These are phyloP conservation scores for Penicillium sp. DNA, from an alignment of 2,329 filamentous ascomycete species.

Conservation along the genomic window DNA sequence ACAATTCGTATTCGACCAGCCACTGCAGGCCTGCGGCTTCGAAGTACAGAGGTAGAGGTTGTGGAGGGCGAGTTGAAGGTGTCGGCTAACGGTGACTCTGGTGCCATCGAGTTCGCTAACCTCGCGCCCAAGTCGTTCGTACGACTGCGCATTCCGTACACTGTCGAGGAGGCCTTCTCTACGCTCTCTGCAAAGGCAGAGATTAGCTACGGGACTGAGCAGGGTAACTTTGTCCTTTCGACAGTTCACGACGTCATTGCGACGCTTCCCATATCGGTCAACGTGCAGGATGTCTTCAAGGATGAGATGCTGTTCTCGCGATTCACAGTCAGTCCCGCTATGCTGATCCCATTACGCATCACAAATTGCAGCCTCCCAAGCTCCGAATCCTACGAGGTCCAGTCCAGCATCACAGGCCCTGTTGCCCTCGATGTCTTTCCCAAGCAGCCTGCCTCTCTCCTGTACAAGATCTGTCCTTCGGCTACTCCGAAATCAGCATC, in stretches of 20 bases:
- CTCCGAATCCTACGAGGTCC: slow-evolving; percentile 59
- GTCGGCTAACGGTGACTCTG: slow-evolving; percentile 41
- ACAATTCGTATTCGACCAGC: slow-evolving; percentile 53
- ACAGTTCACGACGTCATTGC: slow-evolving; percentile 62
- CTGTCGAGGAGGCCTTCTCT: slow-evolving; percentile 68
- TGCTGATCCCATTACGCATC: slow-evolving; percentile 66
- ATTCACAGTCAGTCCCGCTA: slow-evolving; percentile 84
- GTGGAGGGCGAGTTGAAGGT: slow-evolving; percentile 42
- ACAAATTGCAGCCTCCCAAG: slow-evolving; percentile 64
- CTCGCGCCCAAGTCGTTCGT: slow-evolving; percentile 30
- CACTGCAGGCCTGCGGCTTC: slow-evolving; percentile 56
- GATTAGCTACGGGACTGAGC: slow-evolving; percentile 63
- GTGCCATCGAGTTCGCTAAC: slow-evolving; percentile 43
- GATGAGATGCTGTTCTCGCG: slow-evolving; percentile 73
- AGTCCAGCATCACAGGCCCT: slow-evolving; percentile 45
- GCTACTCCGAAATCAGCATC: slow-evolving; percentile 20
- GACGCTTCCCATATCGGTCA: slow-evolving; percentile 80
- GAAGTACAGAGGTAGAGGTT: slow-evolving; percentile 48
- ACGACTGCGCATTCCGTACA: slow-evolving; percentile 67
- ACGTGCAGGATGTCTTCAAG: slow-evolving; percentile 95
- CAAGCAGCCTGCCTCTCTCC: slow-evolving; percentile 71
- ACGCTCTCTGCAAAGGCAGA: slow-evolving; percentile 72
- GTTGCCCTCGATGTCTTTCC: slow-evolving; percentile 62
- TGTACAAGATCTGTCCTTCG: slow-evolving; percentile 64
- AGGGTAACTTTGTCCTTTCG: slow-evolving; percentile 61